Evolutionary conservation across 2,329 filamentous ascomycete species (phyloP).

Genomic region (Orbilia blumenaviensis): DNA sequence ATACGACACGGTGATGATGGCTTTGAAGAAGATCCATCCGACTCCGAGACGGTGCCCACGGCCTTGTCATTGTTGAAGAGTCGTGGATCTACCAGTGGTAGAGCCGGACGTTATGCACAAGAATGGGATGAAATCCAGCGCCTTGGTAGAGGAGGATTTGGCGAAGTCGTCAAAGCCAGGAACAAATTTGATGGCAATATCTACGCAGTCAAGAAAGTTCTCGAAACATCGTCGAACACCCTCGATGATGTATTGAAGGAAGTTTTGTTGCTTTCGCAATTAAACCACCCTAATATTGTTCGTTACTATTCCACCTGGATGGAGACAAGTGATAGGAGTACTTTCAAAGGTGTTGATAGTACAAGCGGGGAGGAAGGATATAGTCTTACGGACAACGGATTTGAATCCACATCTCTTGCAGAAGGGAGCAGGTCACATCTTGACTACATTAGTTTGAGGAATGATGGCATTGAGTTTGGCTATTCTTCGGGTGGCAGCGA

Average conservation of each 20-base stretch:
- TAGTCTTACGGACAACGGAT: constrained; percentile 44
- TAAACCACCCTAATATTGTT: constrained; percentile 88
- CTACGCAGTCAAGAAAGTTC: constrained; percentile 97
- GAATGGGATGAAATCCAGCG: constrained; percentile 92
- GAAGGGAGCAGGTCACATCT: constrained; percentile 61
- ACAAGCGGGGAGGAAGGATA: constrained; percentile 39
- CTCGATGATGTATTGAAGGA: constrained; percentile 84
- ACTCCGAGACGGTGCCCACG: constrained; percentile 54
- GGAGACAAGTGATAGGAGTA: constrained; percentile 68
- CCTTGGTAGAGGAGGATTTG: constrained; percentile 92
- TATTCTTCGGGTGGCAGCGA: constrained; percentile 66
- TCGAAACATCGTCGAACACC: constrained; percentile 78
- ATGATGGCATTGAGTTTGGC: constrained; percentile 66
- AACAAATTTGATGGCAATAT: constrained; percentile 93
- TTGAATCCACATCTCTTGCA: constrained; percentile 19
- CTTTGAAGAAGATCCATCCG: constrained; percentile 62
- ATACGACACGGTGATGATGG: constrained; percentile 61
- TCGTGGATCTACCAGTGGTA: constrained; percentile 57
- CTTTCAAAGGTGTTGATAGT: constrained; percentile 41
- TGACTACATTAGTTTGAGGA: constrained; percentile 53
- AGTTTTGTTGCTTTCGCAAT: constrained; percentile 85
- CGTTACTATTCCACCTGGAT: constrained; percentile 97
- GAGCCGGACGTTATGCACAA: constrained; percentile 73
- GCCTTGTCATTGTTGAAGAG: constrained; percentile 59
- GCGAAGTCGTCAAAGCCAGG: constrained; percentile 92